These are phyloP conservation scores for Scheffersomyces ergatensis DNA, from an alignment of 805 yeast genomes.

Conservation along the genomic window DNA sequence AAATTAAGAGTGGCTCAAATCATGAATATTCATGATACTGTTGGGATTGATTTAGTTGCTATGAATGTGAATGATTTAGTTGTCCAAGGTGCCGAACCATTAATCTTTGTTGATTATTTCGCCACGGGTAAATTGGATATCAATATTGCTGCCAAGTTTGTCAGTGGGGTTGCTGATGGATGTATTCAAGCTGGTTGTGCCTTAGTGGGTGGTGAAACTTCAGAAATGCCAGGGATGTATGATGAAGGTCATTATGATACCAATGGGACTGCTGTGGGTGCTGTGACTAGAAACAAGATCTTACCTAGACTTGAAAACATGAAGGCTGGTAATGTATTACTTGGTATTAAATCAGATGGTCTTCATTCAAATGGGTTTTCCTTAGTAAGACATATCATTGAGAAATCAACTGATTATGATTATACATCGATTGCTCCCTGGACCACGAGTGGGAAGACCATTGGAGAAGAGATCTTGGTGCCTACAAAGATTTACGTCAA, in stretches of 20 bases:
- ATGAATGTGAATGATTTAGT: conserved; percentile 98
- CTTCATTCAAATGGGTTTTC: conserved; percentile 97
- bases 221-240: conserved; percentile 99
- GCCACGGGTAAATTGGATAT: conserved; percentile 93
- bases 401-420: conserved; percentile 65
- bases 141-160: conserved; percentile 80
- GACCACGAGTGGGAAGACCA: conserved; percentile 58
- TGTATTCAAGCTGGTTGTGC: conserved; percentile 96
- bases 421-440: conserved; percentile 86
- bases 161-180: conserved; percentile 94
- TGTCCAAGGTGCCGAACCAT: conserved; percentile 98
- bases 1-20: conserved; percentile 92
- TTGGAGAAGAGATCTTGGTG: conserved; percentile 81
- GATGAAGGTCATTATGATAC: conserved; percentile 95
- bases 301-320: conserved; percentile 70
- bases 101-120: conserved; percentile 91
- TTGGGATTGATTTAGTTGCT: conserved; percentile 97
- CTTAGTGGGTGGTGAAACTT: conserved; percentile 97
- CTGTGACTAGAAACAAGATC: conserved; percentile 72
- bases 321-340: conserved; percentile 74
- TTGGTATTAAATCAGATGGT: conserved; percentile 91
- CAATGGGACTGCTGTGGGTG: conserved; percentile 98
- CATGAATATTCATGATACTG: conserved; percentile 89
- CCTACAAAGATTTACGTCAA: conserved; percentile 96
- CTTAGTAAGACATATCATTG: conserved; percentile 87